Evolutionary conservation across 345 rosid species (phyloP).

Genomic region (Nephelium lappaceum): DNA sequence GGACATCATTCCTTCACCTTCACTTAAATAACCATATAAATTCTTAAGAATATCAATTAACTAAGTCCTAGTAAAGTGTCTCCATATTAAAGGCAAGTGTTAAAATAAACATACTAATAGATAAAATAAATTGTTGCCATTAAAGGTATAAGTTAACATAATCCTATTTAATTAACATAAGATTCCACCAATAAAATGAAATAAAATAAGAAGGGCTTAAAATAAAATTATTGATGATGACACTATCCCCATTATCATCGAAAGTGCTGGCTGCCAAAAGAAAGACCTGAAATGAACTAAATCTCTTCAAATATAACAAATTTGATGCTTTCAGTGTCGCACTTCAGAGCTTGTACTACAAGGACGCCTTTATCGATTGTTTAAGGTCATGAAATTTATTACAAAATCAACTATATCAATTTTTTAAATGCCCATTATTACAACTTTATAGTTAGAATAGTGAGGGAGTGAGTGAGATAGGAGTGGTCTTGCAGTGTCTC

Average conservation of each 20-base stretch:
- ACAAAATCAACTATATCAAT: no score
- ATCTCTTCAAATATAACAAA: neutral
- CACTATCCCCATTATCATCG: conserved; percentile 10
- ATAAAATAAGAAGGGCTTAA: neutral
- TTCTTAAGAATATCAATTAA: no score
- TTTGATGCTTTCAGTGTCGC: neutral
- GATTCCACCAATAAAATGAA: neutral
- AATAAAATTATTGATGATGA: neutral
- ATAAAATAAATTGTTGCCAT: no score
- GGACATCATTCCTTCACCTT: neutral
- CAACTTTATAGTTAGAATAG: no score
- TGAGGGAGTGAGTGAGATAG: neutral
- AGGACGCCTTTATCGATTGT: neutral
- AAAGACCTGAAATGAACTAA: neutral
- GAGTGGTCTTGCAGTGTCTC: neutral
- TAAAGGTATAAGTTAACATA: no score
- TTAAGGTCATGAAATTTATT: no score
- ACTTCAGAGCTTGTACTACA: neutral
- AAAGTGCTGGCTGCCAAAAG: conserved; percentile 5
- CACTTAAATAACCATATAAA: neutral
- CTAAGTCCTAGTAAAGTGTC: no score
- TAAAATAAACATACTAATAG: no score
- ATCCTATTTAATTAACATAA: neutral
- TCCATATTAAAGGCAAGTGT: no score
- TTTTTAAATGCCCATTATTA: no score